Percentiles rank a stretch among this genome's conserved stretches.
Evolutionary conservation across 345 rosid genomes (phyloP).

Genomic region (Carallia brachiata): DNA sequence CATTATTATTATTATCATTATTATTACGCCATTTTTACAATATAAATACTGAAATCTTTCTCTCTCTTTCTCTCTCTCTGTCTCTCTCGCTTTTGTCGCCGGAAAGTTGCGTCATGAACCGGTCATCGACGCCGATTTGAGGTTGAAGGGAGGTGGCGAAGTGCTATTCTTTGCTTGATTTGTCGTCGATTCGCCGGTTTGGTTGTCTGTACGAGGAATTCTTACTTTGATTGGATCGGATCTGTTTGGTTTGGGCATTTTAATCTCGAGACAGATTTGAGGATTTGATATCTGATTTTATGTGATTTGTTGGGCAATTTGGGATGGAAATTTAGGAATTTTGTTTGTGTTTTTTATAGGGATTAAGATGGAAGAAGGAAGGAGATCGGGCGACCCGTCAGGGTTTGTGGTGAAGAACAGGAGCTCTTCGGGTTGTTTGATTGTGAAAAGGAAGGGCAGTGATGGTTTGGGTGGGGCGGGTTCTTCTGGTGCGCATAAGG

Average conservation of each 20-base stretch:
- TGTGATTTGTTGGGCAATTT: conserved; percentile 15
- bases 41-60: not conserved
- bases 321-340: conserved; percentile 36
- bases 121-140: conserved; percentile 6
- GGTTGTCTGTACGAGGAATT: conserved; percentile 2
- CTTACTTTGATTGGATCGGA: conserved; percentile 35
- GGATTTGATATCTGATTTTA: conserved; percentile 14
- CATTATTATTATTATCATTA: not conserved
- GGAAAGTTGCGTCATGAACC: conserved; percentile 43
- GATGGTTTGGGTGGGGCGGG: conserved; percentile 48
- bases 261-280: conserved; percentile 30
- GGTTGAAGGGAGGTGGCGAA: conserved; percentile 7
- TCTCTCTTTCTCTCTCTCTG: conserved; percentile 8
- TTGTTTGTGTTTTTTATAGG: conserved; percentile 22
- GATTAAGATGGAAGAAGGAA: conserved; percentile 58
- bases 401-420: conserved; percentile 60
- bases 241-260: conserved; percentile 37
- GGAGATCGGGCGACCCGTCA: conserved; percentile 67
- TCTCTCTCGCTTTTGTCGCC: conserved; percentile 28
- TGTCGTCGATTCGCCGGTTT: not conserved
- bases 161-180: conserved; percentile 5
- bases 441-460: conserved; percentile 64
- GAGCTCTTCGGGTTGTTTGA: conserved; percentile 83
- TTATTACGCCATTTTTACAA: no score
- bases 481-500: conserved; percentile 41